Evolutionary conservation across 352 stramenopile species (phyloP).

Genomic region (Globisporangium abappressorium): DNA sequence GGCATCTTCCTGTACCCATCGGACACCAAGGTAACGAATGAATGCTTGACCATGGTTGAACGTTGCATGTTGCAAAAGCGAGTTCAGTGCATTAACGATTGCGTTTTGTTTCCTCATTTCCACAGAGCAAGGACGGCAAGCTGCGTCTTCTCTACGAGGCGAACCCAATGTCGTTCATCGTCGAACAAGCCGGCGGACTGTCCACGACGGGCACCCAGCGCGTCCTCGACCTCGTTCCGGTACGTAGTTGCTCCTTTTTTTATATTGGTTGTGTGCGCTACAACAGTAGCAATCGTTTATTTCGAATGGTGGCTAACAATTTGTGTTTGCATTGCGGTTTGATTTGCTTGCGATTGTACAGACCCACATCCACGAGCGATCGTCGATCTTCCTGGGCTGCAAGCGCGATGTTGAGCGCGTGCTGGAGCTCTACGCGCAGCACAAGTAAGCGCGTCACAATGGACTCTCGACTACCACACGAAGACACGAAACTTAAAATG

Average conservation of each 20-base stretch:
- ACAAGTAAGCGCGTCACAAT: conserved; percentile 33
- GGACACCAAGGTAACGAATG: conserved; percentile 85
- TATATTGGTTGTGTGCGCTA: neutral
- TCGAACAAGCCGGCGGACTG: conserved; percentile 96
- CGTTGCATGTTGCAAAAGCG: neutral
- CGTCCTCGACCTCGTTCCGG: conserved; percentile 93
- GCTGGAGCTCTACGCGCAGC: conserved; percentile 67
- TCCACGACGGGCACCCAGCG: conserved; percentile 93
- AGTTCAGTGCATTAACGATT: neutral
- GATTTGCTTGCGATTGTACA: conserved; percentile 13
- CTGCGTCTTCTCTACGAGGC: conserved; percentile 98
- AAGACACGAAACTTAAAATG: neutral
- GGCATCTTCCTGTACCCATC: conserved; percentile 98
- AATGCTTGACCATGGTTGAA: neutral
- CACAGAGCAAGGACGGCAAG: conserved; percentile 86
- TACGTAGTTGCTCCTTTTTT: conserved; percentile 21
- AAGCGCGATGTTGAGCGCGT: conserved; percentile 84
- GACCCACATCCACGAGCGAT: conserved; percentile 96
- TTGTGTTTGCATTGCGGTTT: conserved; percentile 7
- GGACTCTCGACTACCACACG: neutral
- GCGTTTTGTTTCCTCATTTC: neutral
- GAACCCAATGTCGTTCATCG: conserved; percentile 99
- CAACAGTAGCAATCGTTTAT: neutral
- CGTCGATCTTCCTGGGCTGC: conserved; percentile 96
- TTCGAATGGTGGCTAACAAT: conserved; percentile 8